Evolutionary conservation across 768 basidiomycete genomes (phyloP).

Genomic region (Boletus pseudopeckii): DNA sequence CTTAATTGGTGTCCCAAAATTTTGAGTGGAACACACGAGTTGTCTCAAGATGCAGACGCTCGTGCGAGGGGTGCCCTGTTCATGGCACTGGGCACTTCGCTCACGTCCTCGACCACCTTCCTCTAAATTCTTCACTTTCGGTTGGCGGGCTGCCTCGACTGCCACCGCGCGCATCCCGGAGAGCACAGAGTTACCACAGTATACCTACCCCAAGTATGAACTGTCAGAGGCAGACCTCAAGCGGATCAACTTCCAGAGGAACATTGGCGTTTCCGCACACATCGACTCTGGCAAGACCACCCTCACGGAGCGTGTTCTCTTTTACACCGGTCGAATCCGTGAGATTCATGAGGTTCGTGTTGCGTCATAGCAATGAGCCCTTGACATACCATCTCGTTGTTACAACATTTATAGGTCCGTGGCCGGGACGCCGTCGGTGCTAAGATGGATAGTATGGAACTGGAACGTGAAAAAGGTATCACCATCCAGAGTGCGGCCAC

Average conservation of each 20-base stretch:
- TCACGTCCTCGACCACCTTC: conserved; percentile 10
- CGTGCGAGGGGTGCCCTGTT: conserved; percentile 22
- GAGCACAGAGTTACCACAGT: conserved; percentile 14
- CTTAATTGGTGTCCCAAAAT: conserved; percentile 1
- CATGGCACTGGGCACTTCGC: conserved; percentile 26
- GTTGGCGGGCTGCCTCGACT: conserved; percentile 42
- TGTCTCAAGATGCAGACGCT: conserved; percentile 26
- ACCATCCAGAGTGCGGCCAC: conserved; percentile 99
- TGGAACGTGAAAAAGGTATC: conserved; percentile 98
- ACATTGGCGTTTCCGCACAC: conserved; percentile 94
- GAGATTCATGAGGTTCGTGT: conserved; percentile 91
- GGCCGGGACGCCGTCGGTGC: conserved; percentile 95
- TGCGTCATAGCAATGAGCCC: neutral
- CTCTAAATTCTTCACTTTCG: neutral
- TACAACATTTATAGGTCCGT: conserved; percentile 55
- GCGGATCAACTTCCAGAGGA: conserved; percentile 75
- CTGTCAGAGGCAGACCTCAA: conserved; percentile 64
- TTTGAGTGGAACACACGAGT: conserved; percentile 1
- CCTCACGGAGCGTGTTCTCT: conserved; percentile 91
- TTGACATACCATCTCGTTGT: neutral
- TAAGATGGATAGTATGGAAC: conserved; percentile 99
- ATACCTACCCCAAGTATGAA: conserved; percentile 36
- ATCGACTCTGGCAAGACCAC: conserved; percentile 99
- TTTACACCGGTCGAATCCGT: conserved; percentile 92
- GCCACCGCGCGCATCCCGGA: conserved; percentile 30